phyloP scores from a whole-genome alignment of 2,329 filamentous ascomycete genomes.

The Cucurbitaria berberidis region DNA sequence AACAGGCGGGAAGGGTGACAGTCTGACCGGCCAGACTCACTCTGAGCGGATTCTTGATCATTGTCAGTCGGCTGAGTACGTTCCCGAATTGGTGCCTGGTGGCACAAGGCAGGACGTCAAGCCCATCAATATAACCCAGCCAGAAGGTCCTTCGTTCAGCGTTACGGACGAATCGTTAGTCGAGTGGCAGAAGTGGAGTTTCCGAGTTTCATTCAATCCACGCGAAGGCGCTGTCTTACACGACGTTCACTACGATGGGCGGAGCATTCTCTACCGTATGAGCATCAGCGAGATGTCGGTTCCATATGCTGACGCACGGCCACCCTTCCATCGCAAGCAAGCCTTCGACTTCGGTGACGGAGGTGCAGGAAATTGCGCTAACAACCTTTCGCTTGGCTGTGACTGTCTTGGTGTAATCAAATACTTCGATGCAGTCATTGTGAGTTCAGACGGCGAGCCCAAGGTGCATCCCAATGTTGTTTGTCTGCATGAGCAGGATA shows the following conservation, averaged over 20 bases:
- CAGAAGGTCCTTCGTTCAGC: constrained; percentile 70
- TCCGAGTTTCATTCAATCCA: constrained; percentile 49
- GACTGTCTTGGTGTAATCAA: constrained; percentile 73
- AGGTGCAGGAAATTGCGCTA: constrained; percentile 69
- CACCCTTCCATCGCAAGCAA: constrained; percentile 71
- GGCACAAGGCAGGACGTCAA: constrained; percentile 58
- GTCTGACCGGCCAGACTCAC: constrained; percentile 48
- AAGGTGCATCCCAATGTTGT: constrained; percentile 56
- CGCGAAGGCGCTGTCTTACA: constrained; percentile 71
- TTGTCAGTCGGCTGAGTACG: constrained; percentile 60
- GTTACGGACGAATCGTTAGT: constrained; percentile 55
- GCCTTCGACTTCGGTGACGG: constrained; percentile 76
- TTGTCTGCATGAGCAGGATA: constrained; percentile 67
- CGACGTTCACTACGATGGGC: constrained; percentile 71
- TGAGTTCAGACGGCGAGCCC: constrained; percentile 61
- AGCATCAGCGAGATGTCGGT: constrained; percentile 73
- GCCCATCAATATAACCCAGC: constrained; percentile 75
- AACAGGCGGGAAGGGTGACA: constrained; percentile 48
- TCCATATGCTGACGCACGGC: constrained; percentile 68
- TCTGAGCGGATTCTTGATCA: constrained; percentile 52
- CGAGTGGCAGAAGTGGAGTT: constrained; percentile 57
- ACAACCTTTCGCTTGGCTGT: constrained; percentile 71
- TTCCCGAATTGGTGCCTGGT: constrained; percentile 48
- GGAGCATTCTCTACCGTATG: constrained; percentile 70
- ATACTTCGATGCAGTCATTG: constrained; percentile 65